Conservation (phyloP, 2,329 filamentous ascomycete genomes). For the Colletotrichum melonis region DNA sequence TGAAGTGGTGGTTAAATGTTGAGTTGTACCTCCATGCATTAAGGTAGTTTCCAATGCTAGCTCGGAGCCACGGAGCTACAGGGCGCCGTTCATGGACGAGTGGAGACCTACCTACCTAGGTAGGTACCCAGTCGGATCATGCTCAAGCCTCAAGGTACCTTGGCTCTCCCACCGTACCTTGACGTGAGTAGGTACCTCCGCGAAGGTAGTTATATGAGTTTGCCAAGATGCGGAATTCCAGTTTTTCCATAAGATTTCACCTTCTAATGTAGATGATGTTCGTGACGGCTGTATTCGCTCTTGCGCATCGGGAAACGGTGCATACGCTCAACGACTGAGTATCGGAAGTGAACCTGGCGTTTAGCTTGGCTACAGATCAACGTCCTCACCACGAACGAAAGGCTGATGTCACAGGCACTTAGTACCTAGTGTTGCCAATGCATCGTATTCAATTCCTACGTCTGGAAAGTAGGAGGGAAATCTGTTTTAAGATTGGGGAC, state of each 20-base stretch:
- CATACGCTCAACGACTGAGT: too few relatives aligned
- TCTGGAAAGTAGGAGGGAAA: neutral
- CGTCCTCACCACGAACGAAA: neutral
- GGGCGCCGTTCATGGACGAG: neutral
- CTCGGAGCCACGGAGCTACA: neutral
- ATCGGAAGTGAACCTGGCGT: neutral
- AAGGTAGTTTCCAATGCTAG: neutral
- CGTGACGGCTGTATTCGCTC: too few relatives aligned
- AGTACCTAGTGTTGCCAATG: neutral
- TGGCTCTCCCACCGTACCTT: too few relatives aligned
- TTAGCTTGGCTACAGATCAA: neutral
- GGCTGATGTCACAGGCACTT: neutral
- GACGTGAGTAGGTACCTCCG: too few relatives aligned
- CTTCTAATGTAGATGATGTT: too few relatives aligned
- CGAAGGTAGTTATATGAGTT: too few relatives aligned
- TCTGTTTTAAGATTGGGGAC: neutral
- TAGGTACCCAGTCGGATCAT: neutral
- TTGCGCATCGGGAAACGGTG: too few relatives aligned
- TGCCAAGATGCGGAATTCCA: too few relatives aligned
- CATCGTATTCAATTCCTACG: neutral
- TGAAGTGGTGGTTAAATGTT: neutral
- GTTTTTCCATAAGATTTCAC: too few relatives aligned
- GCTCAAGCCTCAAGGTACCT: too few relatives aligned
- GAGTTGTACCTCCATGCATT: neutral
- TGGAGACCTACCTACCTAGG: neutral